A percentile compares a stretch with the other conserved stretches of the same genome.
Conservation (phyloP, 164 flowering plant species). For the Cinnamomum micranthum region DNA sequence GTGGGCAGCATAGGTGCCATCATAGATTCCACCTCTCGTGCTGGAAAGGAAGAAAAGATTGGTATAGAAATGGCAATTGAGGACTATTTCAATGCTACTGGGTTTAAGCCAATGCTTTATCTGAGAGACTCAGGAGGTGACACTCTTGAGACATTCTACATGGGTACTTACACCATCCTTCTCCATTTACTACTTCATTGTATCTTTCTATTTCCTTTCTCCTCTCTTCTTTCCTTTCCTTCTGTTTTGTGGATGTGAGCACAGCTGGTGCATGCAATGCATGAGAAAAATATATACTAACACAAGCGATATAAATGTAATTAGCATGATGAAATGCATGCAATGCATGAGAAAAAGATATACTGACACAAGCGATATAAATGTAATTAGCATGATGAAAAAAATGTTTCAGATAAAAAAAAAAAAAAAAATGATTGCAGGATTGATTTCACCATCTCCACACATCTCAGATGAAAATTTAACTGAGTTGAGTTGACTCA, state of each 20-base stretch:
- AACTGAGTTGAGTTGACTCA: no score
- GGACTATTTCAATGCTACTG: not conserved
- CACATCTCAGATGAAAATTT: no score
- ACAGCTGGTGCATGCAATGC: no score
- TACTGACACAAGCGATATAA: no score
- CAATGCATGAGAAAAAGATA: no score
- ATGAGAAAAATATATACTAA: no score
- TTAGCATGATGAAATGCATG: no score
- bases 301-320: no score
- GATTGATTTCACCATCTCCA: no score
- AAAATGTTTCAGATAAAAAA: no score
- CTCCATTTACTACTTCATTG: not conserved
- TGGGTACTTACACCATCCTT: not conserved
- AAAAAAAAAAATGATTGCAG: no score
- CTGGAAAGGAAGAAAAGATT: slow-evolving; percentile 4
- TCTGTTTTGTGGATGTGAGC: not conserved
- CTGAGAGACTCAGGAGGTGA: slow-evolving; percentile 1
- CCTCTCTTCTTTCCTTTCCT: not conserved
- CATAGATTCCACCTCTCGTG: slow-evolving; percentile 1
- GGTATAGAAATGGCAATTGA: not conserved
- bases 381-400: no score
- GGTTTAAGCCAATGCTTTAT: not conserved
- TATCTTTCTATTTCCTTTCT: not conserved
- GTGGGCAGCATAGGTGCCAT: not conserved
- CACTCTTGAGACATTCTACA: not conserved